Evolutionary conservation across 257 asterid species (phyloP).

Genomic region (Plantago ovata): DNA sequence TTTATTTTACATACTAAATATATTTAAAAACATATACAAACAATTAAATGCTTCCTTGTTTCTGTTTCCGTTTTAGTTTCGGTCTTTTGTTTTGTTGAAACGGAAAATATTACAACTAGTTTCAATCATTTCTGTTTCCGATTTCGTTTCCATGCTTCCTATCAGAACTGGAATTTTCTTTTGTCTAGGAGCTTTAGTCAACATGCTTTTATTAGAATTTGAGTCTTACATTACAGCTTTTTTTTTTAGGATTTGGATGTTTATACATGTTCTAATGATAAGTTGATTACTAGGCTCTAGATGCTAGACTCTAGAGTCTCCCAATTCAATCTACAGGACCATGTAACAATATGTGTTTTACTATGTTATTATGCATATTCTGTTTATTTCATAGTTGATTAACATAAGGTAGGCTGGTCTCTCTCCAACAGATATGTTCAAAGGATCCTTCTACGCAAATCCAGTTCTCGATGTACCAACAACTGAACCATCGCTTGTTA

Average conservation of each 20-base stretch:
- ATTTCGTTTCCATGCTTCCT: too few species aligned
- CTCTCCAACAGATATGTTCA: constrained; percentile 57
- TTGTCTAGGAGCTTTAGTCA: too few species aligned
- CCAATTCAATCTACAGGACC: not conserved
- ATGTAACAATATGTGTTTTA: not conserved
- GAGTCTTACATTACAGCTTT: not conserved
- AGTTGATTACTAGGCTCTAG: not conserved
- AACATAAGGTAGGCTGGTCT: constrained; percentile 9
- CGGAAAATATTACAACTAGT: too few species aligned
- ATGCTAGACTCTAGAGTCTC: not conserved
- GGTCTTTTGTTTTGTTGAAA: too few species aligned
- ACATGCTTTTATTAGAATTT: not conserved
- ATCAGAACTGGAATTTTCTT: too few species aligned
- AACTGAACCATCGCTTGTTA: constrained; percentile 50
- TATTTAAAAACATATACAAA: too few species aligned
- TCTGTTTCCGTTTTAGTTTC: too few species aligned
- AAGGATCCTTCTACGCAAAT: constrained; percentile 91
- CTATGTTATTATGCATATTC: not conserved
- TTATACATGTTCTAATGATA: not conserved
- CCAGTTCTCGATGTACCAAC: constrained; percentile 74
- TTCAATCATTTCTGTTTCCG: too few species aligned
- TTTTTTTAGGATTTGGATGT: not conserved
- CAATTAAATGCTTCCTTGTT: too few species aligned
- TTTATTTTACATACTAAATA: too few species aligned
- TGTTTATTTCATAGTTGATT: constrained; percentile 1